These are phyloP conservation scores for Plasmodium berghei DNA, from an alignment of 169 alveolate genomes.

Conservation along the genomic window DNA sequence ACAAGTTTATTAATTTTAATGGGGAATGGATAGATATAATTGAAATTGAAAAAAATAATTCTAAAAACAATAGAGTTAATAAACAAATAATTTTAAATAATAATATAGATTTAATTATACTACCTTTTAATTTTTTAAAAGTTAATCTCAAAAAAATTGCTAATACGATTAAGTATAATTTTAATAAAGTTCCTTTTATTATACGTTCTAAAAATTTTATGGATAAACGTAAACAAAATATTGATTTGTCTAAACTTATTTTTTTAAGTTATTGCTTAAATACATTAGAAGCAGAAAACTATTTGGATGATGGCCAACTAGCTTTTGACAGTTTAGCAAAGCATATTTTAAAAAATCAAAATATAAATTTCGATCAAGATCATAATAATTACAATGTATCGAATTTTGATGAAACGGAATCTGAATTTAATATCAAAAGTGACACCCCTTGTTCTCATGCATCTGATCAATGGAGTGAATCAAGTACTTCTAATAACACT, in stretches of 20 bases:
- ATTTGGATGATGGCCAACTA: background rate
- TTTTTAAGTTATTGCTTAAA: constrained; percentile 59
- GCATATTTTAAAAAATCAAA: background rate
- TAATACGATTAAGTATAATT: constrained; percentile 35
- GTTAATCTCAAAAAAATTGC: constrained; percentile 48
- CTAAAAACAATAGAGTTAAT: background rate
- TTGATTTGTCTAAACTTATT: constrained; percentile 54
- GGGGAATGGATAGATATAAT: constrained; percentile 69
- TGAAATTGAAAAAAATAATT: constrained; percentile 22
- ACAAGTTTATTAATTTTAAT: constrained; percentile 34
- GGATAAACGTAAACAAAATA: constrained; percentile 13
- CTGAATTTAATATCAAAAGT: too few relatives aligned
- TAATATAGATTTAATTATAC: constrained; percentile 35
- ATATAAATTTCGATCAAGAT: background rate
- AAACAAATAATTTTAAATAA: background rate
- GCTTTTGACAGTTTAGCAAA: constrained; percentile 9
- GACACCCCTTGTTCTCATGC: too few relatives aligned
- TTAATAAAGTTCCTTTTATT: constrained; percentile 49
- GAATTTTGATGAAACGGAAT: too few relatives aligned
- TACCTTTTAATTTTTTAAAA: constrained; percentile 70
- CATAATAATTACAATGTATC: too few relatives aligned
- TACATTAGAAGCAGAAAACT: background rate
- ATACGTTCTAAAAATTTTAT: constrained; percentile 57
- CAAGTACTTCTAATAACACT: background rate
- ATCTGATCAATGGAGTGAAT: background rate